Percentiles rank a stretch among this genome's conserved stretches.
phyloP scores from a whole-genome alignment of 805 yeast species.

The Saturnispora kantuleensis region DNA sequence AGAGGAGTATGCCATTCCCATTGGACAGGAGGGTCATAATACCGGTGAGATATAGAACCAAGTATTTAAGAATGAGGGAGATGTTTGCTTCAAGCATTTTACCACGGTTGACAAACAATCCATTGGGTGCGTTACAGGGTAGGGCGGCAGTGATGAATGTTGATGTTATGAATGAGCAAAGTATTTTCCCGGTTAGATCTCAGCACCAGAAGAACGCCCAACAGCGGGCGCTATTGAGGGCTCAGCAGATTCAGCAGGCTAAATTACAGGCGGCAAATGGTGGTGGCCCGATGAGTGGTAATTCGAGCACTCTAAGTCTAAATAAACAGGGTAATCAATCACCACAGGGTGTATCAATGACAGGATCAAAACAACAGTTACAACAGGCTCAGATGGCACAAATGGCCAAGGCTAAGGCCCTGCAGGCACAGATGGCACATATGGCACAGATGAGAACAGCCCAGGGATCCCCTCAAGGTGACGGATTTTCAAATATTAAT shows the following conservation, averaged over 20 bases:
- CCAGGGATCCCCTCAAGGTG: neutral
- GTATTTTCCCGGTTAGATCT: constrained; percentile 40
- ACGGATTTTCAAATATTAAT: constrained; percentile 1
- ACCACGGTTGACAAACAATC: constrained; percentile 47
- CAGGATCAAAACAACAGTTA: constrained; percentile 9
- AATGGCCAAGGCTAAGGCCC: constrained; percentile 18
- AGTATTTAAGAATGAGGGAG: constrained; percentile 81
- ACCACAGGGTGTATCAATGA: neutral
- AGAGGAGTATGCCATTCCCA: constrained; percentile 73
- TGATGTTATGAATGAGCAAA: constrained; percentile 58
- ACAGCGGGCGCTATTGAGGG: constrained; percentile 14
- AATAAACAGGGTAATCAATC: constrained; percentile 6
- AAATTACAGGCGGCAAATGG: constrained; percentile 10
- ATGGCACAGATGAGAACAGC: neutral
- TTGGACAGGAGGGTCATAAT: constrained; percentile 64
- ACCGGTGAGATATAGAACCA: constrained; percentile 61
- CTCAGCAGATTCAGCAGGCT: constrained; percentile 10
- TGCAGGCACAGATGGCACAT: constrained; percentile 10
- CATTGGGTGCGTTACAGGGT: constrained; percentile 72
- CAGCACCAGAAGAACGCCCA: constrained; percentile 28
- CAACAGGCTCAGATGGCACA: constrained; percentile 11
- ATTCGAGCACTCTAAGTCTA: constrained; percentile 5
- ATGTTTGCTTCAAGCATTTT: constrained; percentile 83
- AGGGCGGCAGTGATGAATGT: constrained; percentile 68
- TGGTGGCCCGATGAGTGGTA: constrained; percentile 7